phyloP scores from a whole-genome alignment of 2,329 filamentous ascomycete genomes.

The Chaetomiaceae sp. region DNA sequence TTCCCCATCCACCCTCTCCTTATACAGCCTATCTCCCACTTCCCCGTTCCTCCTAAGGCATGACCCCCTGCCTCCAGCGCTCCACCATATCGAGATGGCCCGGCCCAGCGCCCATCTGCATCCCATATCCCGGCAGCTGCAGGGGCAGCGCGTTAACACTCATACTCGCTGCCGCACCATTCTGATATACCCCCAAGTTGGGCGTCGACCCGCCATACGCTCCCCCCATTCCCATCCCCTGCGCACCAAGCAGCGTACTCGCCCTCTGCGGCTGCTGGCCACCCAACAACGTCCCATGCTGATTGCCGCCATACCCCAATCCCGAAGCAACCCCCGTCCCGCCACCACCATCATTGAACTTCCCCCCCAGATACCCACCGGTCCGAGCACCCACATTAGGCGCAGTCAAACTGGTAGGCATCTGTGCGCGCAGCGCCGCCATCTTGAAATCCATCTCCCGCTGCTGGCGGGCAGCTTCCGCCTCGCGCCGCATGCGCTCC shows the following conservation, averaged over 20 bases:
- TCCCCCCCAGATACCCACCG: constrained; percentile 49
- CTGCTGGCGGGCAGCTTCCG: constrained; percentile 39
- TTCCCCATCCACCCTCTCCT: too few relatives aligned
- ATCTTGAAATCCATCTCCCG: constrained; percentile 46
- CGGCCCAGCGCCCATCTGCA: constrained; percentile 19
- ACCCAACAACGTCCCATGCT: not conserved
- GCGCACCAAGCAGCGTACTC: constrained; percentile 1
- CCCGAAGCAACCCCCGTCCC: not conserved
- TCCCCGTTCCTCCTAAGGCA: constrained; percentile 15
- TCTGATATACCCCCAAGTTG: constrained; percentile 5
- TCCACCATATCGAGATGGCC: constrained; percentile 33
- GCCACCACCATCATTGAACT: constrained; percentile 49
- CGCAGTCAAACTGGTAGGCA: constrained; percentile 41
- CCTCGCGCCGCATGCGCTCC: constrained; percentile 39
- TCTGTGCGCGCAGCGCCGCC: constrained; percentile 45
- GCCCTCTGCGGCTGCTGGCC: constrained; percentile 14
- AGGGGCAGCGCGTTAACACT: not conserved
- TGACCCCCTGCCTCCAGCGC: constrained; percentile 33
- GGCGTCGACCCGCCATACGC: constrained; percentile 14
- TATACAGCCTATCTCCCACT: not conserved
- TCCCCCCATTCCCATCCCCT: not conserved
- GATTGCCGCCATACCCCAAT: constrained; percentile 20
- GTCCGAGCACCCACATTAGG: constrained; percentile 34
- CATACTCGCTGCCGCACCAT: not conserved
- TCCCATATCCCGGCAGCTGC: constrained; percentile 10